Percentiles rank a stretch among this genome's conserved stretches.
These are phyloP conservation scores for Apium graveolens DNA, from an alignment of 129 eudicot species.

Conservation along the genomic window DNA sequence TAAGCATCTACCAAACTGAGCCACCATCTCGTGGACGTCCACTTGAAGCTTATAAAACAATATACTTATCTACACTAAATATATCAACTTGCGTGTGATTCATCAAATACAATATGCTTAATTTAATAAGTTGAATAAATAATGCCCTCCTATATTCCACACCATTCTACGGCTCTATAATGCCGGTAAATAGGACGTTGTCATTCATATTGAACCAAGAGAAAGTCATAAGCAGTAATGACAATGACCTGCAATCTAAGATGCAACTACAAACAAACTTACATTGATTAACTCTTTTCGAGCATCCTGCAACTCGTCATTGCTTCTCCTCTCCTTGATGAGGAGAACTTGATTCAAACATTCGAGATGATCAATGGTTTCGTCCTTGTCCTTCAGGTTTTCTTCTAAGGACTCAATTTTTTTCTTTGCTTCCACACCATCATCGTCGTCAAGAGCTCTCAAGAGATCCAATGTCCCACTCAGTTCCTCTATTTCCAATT, in stretches of 20 bases:
- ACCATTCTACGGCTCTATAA: too few relatives aligned
- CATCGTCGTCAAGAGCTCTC: conserved; percentile 31
- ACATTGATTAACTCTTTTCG: conserved; percentile 52
- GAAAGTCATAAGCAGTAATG: background rate
- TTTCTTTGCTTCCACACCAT: conserved; percentile 22
- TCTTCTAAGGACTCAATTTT: conserved; percentile 17
- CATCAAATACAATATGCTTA: too few relatives aligned
- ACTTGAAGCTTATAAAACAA: too few relatives aligned
- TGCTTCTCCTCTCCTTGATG: conserved; percentile 36
- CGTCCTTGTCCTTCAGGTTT: conserved; percentile 44
- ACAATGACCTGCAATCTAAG: background rate
- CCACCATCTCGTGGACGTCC: too few relatives aligned
- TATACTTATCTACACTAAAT: too few relatives aligned
- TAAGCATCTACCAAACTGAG: too few relatives aligned
- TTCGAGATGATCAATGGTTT: conserved; percentile 35
- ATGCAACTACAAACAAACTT: conserved; percentile 3
- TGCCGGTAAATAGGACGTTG: too few relatives aligned
- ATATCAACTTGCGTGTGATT: too few relatives aligned
- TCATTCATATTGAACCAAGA: background rate
- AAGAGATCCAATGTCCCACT: conserved; percentile 42
- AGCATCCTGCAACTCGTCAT: conserved; percentile 65
- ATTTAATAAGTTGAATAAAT: too few relatives aligned
- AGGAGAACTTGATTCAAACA: conserved; percentile 36
- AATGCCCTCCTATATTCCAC: too few relatives aligned
- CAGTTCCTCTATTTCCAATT: conserved; percentile 33